Percentiles rank a stretch among this genome's conserved stretches.
These are phyloP conservation scores for Naganishia onofrii DNA, from an alignment of 768 basidiomycete species.

Conservation along the genomic window DNA sequence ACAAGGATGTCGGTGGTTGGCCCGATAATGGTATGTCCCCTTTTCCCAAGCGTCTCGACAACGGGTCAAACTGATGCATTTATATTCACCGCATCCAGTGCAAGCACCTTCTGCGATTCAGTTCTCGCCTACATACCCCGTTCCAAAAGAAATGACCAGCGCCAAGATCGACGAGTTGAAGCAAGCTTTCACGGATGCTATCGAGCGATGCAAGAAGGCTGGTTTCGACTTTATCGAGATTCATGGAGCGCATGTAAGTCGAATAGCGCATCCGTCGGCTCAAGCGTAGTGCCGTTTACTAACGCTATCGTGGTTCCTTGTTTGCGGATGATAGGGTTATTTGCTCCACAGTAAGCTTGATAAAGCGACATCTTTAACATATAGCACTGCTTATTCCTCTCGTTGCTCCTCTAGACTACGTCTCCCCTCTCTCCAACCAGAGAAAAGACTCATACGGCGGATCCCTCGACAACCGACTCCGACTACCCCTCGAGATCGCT, in stretches of 20 bases:
- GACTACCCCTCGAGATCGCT: conserved; percentile 64
- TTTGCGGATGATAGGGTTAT: conserved; percentile 58
- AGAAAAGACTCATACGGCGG: conserved; percentile 74
- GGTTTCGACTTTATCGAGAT: conserved; percentile 58
- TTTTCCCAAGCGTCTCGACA: not conserved
- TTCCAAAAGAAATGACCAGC: conserved; percentile 63
- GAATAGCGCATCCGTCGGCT: not conserved
- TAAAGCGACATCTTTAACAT: too few species aligned
- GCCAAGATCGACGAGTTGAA: conserved; percentile 61
- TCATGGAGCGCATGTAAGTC: conserved; percentile 43
- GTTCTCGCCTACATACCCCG: conserved; percentile 59
- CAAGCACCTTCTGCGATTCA: conserved; percentile 63
- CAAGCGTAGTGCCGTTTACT: not conserved
- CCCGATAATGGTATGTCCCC: conserved; percentile 59
- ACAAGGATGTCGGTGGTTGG: conserved; percentile 66
- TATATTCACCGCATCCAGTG: conserved; percentile 59
- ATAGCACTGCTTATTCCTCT: too few species aligned
- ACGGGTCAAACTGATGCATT: too few species aligned
- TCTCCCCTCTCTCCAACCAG: conserved; percentile 71
- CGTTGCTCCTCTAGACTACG: too few species aligned
- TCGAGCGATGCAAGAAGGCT: conserved; percentile 54
- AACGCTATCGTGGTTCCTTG: not conserved
- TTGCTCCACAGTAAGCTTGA: conserved; percentile 37
- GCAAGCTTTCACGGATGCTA: conserved; percentile 59
- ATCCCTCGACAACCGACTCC: conserved; percentile 67